Evolutionary conservation across 441 rosid genomes (phyloP), one percentile per base, ranked within the genome.

Genomic region (Populus hybrid): DNA sequence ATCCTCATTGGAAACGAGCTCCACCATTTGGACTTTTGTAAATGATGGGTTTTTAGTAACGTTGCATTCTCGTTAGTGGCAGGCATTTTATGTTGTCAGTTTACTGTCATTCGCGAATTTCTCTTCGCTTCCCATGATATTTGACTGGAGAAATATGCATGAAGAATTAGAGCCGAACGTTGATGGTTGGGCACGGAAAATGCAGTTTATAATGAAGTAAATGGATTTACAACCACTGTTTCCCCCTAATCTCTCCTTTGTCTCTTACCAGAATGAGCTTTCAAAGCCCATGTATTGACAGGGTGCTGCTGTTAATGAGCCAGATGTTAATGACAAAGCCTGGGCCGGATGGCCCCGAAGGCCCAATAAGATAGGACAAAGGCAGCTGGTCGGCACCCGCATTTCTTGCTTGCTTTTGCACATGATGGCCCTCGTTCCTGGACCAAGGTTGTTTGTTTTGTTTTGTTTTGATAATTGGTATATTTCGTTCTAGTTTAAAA

Each of bases 1-100:
- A 38, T 57, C 72, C 67, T 63, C 21, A 5, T 64, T n/a, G 46
- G 71, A n/a, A 40, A 42, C 21, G 71, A 77, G 75, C 70, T 64
- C 50, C 20, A 8, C 34, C 75, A 30, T 66, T 64, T 64, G 26
- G 46, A n/a, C 75, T 21, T 36, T 38, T 21, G 72, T 78, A 67
- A 76, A 34, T 16, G 61, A 53, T 53, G n/a, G 61, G 61, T 53
- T 53, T 18, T 53, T 53, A 5, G 21, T 53, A 53, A 53, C n/a
- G 76, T 53, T 67, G 6, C 28, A 9, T 67, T 72, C 34, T 23
- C 59, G 61, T 50, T 23, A 36, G 68, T n/a, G 67, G 42, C 50
- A 11, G 77, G 9, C 30, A 67, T 34, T 67, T 71, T 57, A 57
- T 24, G 20, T 18, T 21, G 69, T 74, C 23, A 61, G 10, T 69